Conservation (phyloP, 2,329 filamentous ascomycete species). For the Cadophora sp. region DNA sequence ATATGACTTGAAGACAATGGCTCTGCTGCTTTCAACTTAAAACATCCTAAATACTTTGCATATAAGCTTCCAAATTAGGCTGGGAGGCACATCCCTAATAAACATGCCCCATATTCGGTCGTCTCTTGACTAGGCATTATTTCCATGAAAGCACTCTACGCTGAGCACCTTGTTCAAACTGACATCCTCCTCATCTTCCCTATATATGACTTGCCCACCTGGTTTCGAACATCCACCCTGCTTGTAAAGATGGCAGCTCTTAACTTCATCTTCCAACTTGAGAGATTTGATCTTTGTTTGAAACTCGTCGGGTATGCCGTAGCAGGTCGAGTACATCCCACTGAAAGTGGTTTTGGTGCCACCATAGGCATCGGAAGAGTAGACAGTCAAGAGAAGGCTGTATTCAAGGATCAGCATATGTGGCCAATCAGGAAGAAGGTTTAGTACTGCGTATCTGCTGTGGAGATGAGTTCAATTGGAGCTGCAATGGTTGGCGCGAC, state of each 20-base stretch:
- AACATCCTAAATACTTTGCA: no score
- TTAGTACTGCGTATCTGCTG: not conserved
- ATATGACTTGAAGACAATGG: no score
- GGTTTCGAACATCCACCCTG: not conserved
- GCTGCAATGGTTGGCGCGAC: not conserved
- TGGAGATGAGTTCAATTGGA: not conserved
- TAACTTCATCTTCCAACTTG: not conserved
- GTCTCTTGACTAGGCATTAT: not conserved
- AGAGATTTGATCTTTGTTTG: conserved; percentile 2
- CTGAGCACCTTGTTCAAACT: not conserved
- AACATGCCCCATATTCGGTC: no score
- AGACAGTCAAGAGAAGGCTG: not conserved
- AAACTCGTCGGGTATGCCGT: not conserved
- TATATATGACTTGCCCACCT: not conserved
- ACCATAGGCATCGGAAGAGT: not conserved
- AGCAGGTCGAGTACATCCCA: not conserved
- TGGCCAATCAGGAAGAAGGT: not conserved
- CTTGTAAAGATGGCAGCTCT: conserved; percentile 4
- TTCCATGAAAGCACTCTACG: not conserved
- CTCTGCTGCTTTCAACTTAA: no score
- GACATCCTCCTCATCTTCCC: not conserved
- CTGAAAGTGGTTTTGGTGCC: conserved; percentile 6
- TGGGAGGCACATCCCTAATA: no score
- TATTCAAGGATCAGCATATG: not conserved
- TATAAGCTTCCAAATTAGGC: no score